Evolutionary conservation across 352 stramenopile species (phyloP), one percentile per base, ranked within the genome.

Genomic region (Phytophthora colocasiae): DNA sequence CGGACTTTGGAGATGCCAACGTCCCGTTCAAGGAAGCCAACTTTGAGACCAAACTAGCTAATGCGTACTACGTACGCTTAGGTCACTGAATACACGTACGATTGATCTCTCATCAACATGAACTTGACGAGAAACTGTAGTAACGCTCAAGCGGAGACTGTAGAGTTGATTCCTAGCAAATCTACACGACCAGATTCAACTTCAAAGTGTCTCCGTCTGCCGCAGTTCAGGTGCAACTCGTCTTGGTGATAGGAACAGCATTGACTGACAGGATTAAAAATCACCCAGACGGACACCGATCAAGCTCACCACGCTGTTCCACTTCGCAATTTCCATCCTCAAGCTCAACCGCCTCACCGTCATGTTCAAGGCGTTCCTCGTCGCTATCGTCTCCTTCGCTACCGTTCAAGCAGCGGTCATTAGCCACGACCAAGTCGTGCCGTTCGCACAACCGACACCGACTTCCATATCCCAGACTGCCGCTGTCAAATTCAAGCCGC

Each of bases 11-110:
- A 11, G 26, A 50, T 7, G 70, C 69, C 6, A 64, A 59, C n/a
- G 69, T 74, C 9, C 70, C 70, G n/a, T 66, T 75, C 48, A 78
- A 77, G 53, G 60, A 75, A 10, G 56, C 38, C 7, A 75, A 71
- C 58, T 71, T 78, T n/a, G 40, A 41, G 4, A 47, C 54, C 15
- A 77, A 77, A n/a, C 4, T 73, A 0, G 47, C 46, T 2, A 47
- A 60, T 0, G 58, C 58, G 0, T 66, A 66, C 47, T 66, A 66
- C 44, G 45, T 66, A 66, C 44, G 45, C 56, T 1, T 63, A 63
- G 36, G 24, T 51, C 6, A n/a, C n/a, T 22, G 38, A 43, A 43
- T 43, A 43, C 38, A 43, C 6, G 10, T 43, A 43, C 15, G 36
- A 40, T 40, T 40, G 12, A 17, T 43, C 31, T 34, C 31, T 34